Conservation (phyloP, 495 filamentous ascomycete species). For the Hapsidospora chrysogenum region DNA sequence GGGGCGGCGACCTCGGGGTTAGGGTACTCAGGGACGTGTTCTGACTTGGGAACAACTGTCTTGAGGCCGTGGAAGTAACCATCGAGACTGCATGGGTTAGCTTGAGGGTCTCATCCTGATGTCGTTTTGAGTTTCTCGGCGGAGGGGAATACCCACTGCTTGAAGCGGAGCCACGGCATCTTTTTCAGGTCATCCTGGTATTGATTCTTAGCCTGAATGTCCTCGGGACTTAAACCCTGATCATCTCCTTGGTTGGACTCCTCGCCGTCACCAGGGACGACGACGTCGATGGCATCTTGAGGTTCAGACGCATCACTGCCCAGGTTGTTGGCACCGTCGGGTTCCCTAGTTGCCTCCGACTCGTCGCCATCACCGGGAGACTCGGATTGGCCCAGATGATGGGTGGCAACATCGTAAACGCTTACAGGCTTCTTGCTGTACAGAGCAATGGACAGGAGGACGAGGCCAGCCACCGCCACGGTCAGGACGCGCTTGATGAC, state of each 20-base stretch:
- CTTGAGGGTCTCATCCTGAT: not conserved
- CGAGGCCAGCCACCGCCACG: constrained; percentile 16
- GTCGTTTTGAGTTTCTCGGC: not conserved
- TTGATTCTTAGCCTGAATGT: constrained; percentile 3
- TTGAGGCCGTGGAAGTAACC: constrained; percentile 69
- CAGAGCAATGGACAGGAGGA: constrained; percentile 12
- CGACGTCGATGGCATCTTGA: constrained; percentile 13
- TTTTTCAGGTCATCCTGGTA: constrained; percentile 8
- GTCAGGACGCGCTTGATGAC: constrained; percentile 17
- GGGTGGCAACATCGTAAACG: not conserved
- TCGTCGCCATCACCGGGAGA: not conserved
- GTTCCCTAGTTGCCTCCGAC: not conserved
- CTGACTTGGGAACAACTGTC: constrained; percentile 40
- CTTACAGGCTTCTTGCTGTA: constrained; percentile 5
- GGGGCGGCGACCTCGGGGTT: constrained; percentile 17
- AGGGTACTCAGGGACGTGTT: constrained; percentile 65
- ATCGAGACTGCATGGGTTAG: constrained; percentile 30
- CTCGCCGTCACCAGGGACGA: constrained; percentile 5
- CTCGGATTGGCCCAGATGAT: not conserved
- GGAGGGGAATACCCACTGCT: constrained; percentile 17
- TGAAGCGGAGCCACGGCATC: constrained; percentile 23
- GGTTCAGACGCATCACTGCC: not conserved
- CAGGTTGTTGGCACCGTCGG: constrained; percentile 6
- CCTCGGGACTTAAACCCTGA: constrained; percentile 1
- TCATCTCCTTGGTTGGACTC: not conserved